phyloP scores from a whole-genome alignment of 2,329 filamentous ascomycete genomes.

The Aspergillus amoenus region DNA sequence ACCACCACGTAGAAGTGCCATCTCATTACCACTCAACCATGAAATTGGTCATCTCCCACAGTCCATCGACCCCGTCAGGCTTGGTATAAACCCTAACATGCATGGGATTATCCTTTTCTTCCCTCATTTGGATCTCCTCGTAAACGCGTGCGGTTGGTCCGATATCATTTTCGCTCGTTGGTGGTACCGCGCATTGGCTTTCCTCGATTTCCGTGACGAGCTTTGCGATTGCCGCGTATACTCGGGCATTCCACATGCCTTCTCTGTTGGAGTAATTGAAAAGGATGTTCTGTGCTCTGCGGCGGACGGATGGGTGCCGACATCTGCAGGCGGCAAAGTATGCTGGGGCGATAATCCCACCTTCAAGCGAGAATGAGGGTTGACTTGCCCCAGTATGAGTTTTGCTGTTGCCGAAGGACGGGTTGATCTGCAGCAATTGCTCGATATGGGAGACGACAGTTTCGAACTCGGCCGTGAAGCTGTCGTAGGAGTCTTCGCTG shows the following conservation, averaged over 20 bases:
- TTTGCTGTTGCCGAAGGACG: background rate
- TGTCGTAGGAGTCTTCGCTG: conserved; percentile 13
- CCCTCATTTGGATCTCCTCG: background rate
- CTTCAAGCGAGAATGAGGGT: conserved; percentile 23
- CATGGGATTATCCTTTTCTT: background rate
- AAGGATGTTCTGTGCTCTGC: conserved; percentile 26
- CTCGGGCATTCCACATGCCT: conserved; percentile 17
- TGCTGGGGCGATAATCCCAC: conserved; percentile 32
- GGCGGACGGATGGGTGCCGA: conserved; percentile 29
- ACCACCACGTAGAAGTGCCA: background rate
- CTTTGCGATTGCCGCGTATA: conserved; percentile 3
- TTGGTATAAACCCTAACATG: background rate
- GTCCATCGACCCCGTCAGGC: conserved; percentile 1
- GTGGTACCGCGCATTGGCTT: conserved; percentile 5
- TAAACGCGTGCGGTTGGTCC: background rate
- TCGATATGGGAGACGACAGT: conserved; percentile 9
- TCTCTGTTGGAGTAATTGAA: conserved; percentile 12
- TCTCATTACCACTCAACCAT: background rate
- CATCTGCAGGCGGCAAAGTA: conserved; percentile 36
- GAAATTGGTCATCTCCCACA: background rate
- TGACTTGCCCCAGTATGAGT: background rate
- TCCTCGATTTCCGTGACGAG: conserved; percentile 20
- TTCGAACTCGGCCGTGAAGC: conserved; percentile 11
- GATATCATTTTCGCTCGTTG: conserved; percentile 14
- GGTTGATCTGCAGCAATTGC: conserved; percentile 10